Base-by-base conservation (phyloP, 768 basidiomycete genomes). In the Lactarius tabidus region DNA sequence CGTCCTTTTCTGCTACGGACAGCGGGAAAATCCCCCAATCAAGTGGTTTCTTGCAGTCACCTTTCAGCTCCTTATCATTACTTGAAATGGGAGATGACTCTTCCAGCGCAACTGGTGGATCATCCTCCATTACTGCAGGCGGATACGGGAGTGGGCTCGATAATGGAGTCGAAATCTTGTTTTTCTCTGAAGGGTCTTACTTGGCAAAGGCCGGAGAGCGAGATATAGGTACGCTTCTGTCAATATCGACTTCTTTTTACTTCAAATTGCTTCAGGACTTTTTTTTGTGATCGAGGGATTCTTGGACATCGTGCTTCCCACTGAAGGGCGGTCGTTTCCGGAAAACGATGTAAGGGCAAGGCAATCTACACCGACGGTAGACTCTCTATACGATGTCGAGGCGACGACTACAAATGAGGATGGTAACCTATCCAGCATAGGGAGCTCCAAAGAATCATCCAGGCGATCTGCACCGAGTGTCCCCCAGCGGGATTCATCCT, bases 251-350 rank as follows among this genome's bases (percentile, higher is more conserved):
- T 57, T 3, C 18, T 15, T 52, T 39, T 20, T 28, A 26, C 54
- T 53, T 57, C 20, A 45, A 45, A 43, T 45, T 14, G 7, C 33
- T 57, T 33, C 57, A 88, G 92, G 91, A 28, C 77, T 96, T 28
- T 97, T 94, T 80, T 97, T 93, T 71, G 92, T 97, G 53, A 95
- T 97, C 53, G 95, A 98, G 69, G 97, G 97, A 0, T 93, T 97
- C 75, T 78, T 99, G 39, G 97, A 99, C 72, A 95, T 98, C 52
- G 78, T 91, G 28, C 79, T 96, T 57, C 91, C 93, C 2, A 75
- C 75, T 15, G 81, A 82, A 31, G 73, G 73, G 26, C 53, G 48
- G 41, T 36, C 45, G 15, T 23, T 29, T 23, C 29, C 57, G 28
- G 63, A 57, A 39, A 59, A 63, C 8, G 64, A 53, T n/a, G 23